Percentiles rank a stretch among this genome's conserved stretches.
Conservation (phyloP, 305 asterid genomes). For the Lippia alba region DNA sequence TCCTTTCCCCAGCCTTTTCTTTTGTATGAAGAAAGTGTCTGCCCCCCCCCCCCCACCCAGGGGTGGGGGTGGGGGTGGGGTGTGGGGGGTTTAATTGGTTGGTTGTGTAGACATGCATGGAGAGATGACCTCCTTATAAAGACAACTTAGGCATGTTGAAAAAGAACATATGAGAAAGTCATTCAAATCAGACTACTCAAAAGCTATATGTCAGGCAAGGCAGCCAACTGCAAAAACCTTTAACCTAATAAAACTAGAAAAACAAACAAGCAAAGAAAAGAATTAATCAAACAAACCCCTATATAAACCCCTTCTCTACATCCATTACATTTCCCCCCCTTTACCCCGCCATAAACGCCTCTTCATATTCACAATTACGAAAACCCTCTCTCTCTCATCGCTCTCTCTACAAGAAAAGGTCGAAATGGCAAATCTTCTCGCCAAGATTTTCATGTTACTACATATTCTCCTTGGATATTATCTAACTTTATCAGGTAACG, state of each 20-base stretch:
- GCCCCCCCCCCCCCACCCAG: too few species aligned
- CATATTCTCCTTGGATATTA: slow-evolving; percentile 61
- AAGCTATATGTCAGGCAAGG: slow-evolving; percentile 39
- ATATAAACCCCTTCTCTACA: slow-evolving; percentile 37
- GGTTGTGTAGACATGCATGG: slow-evolving; percentile 8
- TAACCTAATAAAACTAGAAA: slow-evolving; percentile 31
- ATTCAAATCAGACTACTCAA: slow-evolving; percentile 27
- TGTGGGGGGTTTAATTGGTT: not conserved
- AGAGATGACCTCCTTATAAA: slow-evolving; percentile 41
- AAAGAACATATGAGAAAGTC: slow-evolving; percentile 41
- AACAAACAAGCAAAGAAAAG: slow-evolving; percentile 83
- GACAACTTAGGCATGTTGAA: slow-evolving; percentile 37
- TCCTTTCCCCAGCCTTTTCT: slow-evolving; percentile 33
- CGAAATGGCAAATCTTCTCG: slow-evolving; percentile 48
- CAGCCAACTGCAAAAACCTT: slow-evolving; percentile 43
- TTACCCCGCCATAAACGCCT: slow-evolving; percentile 33
- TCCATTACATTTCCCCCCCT: slow-evolving; percentile 42
- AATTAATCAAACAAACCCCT: slow-evolving; percentile 45
- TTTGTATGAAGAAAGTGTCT: slow-evolving; percentile 58
- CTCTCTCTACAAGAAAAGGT: slow-evolving; percentile 23
- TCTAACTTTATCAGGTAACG: slow-evolving; percentile 58
- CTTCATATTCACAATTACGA: slow-evolving; percentile 27
- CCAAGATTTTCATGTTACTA: slow-evolving; percentile 40
- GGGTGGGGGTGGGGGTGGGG: too few species aligned
- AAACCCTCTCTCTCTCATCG: slow-evolving; percentile 1